These are phyloP conservation scores for Ogataea naganishii DNA, from an alignment of 805 yeast genomes.

Conservation along the genomic window DNA sequence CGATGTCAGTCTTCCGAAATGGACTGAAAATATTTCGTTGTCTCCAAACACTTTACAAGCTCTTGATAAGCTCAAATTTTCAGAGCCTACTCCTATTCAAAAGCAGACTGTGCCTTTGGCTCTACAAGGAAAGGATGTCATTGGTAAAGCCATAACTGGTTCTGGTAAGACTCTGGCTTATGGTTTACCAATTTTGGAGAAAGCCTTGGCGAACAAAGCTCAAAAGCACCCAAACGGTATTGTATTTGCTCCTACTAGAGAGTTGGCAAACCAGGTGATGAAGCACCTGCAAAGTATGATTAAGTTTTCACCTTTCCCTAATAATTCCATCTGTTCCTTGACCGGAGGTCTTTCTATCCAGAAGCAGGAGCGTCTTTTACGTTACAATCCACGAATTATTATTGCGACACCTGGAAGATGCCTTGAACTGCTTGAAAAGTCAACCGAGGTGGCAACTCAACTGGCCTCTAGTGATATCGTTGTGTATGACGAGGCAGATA, in stretches of 20 bases:
- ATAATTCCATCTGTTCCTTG: slow-evolving; percentile 58
- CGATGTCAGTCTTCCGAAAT: slow-evolving; percentile 46
- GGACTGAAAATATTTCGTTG: slow-evolving; percentile 38
- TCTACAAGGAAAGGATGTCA: slow-evolving; percentile 64
- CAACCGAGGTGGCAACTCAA: slow-evolving; percentile 32
- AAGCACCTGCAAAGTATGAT: slow-evolving; percentile 60
- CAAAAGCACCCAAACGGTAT: slow-evolving; percentile 55
- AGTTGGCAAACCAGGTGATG: slow-evolving; percentile 88
- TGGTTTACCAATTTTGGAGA: slow-evolving; percentile 85
- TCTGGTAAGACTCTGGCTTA: slow-evolving; percentile 96
- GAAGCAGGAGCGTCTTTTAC: slow-evolving; percentile 77
- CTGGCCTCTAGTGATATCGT: slow-evolving; percentile 38
- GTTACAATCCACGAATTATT: slow-evolving; percentile 66
- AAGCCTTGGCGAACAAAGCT: slow-evolving; percentile 26
- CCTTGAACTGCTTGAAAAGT: slow-evolving; percentile 68
- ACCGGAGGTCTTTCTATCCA: slow-evolving; percentile 96
- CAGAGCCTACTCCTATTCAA: slow-evolving; percentile 80
- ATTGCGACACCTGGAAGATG: slow-evolving; percentile 96
- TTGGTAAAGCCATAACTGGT: slow-evolving; percentile 97
- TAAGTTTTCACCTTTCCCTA: slow-evolving; percentile 37
- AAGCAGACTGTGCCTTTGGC: slow-evolving; percentile 66
- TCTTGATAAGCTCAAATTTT: slow-evolving; percentile 47
- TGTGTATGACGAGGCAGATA: slow-evolving; percentile 93
- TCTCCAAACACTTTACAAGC: slow-evolving; percentile 56
- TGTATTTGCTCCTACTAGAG: slow-evolving; percentile 92